Evolutionary conservation across 2,329 filamentous ascomycete genomes (phyloP), one percentile per base, ranked within the genome.

Genomic region (Trichophyton verrucosum): DNA sequence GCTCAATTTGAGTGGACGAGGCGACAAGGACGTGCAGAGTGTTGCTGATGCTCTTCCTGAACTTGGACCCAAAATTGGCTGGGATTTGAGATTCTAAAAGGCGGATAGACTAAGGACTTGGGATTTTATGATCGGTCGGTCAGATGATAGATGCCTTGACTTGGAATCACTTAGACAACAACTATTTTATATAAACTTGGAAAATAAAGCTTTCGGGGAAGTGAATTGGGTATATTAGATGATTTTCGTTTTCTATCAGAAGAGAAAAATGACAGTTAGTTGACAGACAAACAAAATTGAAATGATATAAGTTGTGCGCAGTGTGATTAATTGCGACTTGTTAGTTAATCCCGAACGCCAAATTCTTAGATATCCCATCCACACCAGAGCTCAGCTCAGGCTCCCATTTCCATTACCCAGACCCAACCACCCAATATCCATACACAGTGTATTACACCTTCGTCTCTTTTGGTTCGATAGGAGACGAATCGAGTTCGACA

Each of bases 11-110:
- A 95, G 88, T 71, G 94, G 94, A 7, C 81, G 94, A 67, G 94
- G 94, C 64, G 94, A 99, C 76, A 99, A 99, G 84, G 94, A 99
- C 71, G 94, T 99, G 62, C 91, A 99, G 82, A 95, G 89, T 69
- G 92, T 99, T 58, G 94, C 94, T 0, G 94, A 99, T 71, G 90
- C 95, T 76, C 77, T 99, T 71, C 92, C 92, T 17, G 88, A 82
- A 67, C 75, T 99, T 64, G 92, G 94, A 0, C 94, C 94, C 6
- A 80, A 87, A 79, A 97, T 99, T 74, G 90, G 81, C 56, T 86
- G 83, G 83, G 82, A 86, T 71, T 69, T 86, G 74, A 78, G 82
- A 64, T 85, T 77, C 71, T 75, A 76, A 69, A 11, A 38, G 11
- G 33, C 33, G 33, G 33, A 38, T 38, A 3, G 33, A 38, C 33